Evolutionary conservation across 2,329 filamentous ascomycete genomes (phyloP).

Genomic region (Immersiporthe knoxdaviesiana): DNA sequence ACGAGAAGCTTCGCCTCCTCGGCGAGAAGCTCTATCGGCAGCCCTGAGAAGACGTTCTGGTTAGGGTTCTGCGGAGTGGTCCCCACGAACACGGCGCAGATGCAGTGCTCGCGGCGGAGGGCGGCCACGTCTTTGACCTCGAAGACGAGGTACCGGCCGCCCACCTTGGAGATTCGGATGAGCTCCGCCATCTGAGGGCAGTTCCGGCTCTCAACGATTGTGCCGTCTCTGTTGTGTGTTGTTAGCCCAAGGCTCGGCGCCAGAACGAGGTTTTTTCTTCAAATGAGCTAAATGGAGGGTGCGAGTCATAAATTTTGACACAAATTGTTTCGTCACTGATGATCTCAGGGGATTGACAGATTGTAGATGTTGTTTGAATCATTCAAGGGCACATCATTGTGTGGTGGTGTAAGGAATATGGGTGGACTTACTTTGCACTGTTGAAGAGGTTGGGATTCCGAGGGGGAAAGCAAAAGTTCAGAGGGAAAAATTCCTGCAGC

Average conservation of each 20-base stretch:
- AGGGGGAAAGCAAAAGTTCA: slow-evolving; percentile 22
- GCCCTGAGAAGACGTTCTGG: slow-evolving; percentile 89
- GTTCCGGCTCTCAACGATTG: slow-evolving; percentile 9
- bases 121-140: slow-evolving; percentile 79
- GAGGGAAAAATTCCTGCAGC: slow-evolving; percentile 18
- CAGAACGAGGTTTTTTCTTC: not conserved
- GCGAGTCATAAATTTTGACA: slow-evolving; percentile 41
- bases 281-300: slow-evolving; percentile 28
- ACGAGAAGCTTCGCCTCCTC: slow-evolving; percentile 87
- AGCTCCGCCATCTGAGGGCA: slow-evolving; percentile 46
- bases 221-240: slow-evolving; percentile 23
- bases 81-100: slow-evolving; percentile 84
- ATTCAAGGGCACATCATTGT: slow-evolving; percentile 36
- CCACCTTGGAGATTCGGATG: slow-evolving; percentile 80
- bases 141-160: slow-evolving; percentile 85
- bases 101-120: slow-evolving; percentile 78
- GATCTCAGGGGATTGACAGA: slow-evolving; percentile 65
- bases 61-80: slow-evolving; percentile 90
- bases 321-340: slow-evolving; percentile 43
- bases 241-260: slow-evolving; percentile 21
- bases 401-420: not conserved
- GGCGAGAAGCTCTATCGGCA: slow-evolving; percentile 86
- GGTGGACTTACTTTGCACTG: slow-evolving; percentile 34
- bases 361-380: slow-evolving; percentile 53
- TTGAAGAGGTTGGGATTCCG: slow-evolving; percentile 29